Base-by-base conservation (phyloP, 2,329 filamentous ascomycete genomes). In the Tolypocladium sp. region DNA sequence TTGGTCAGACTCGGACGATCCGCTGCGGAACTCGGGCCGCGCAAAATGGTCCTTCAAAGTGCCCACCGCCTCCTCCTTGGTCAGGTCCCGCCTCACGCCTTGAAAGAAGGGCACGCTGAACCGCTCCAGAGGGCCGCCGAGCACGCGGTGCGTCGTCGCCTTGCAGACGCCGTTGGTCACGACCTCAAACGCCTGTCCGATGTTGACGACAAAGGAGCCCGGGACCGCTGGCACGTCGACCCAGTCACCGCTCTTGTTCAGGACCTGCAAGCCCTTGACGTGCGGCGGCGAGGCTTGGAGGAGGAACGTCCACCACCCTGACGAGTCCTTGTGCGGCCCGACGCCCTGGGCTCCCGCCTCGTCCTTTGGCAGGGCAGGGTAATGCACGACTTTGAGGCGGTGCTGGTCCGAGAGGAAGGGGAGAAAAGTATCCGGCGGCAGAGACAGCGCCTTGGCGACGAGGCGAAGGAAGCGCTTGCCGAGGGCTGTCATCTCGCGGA, bases 271-370 rank as follows among this genome's bases (percentile, higher is more conserved):
- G 0, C 82, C 79, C 44, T 75, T 67, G 1, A 78, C 72, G 12
- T 76, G 76, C 0, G 80, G 82, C 8, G 49, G 49, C 30, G 49
- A 52, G 4, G 83, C 80, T 67, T 87, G 85, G 1, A 84, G 77
- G 4, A 87, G 76, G 62, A 87, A 86, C 0, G 84, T 87, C 73
- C 84, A 83, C 82, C 82, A 86, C 9, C 49, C 49, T 0, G 82
- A 85, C 0, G 80, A 85, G 67, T 85, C 82, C 64, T 86, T 86
- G 70, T 86, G 83, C 1, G 84, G 79, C 0, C 83, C 84, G 1
- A 86, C 82, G 1, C 83, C 83, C 69, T 86, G 82, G 27, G 49
- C 49, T 1, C 49, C 49, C 3, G 49, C 49, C 30, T 35, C 49
- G 49, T 7, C 30, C 49, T 61, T 83, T 3, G 49, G 20, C 30